phyloP scores from a whole-genome alignment of 176 grass and related monocot species.

The Cymbopogon citratus region DNA sequence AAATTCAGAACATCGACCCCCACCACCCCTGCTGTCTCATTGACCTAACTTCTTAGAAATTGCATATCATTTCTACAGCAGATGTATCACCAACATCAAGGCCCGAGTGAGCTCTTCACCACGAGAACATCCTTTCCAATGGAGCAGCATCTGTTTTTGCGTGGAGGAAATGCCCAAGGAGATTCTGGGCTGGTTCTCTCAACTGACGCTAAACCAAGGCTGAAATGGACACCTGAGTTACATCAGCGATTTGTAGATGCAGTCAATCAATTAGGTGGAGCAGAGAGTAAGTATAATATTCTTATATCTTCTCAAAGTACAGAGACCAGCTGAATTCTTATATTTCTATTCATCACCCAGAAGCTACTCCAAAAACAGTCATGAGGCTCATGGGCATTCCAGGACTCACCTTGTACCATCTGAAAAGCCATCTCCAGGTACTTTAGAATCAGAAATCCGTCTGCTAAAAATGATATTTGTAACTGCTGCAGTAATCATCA shows the following conservation, averaged over 20 bases:
- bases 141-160: slow-evolving; percentile 80
- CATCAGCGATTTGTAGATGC: slow-evolving; percentile 95
- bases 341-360: slow-evolving; percentile 54
- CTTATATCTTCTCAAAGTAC: slow-evolving; percentile 8
- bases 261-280: slow-evolving; percentile 95
- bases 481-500: slow-evolving; percentile 19
- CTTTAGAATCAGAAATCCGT: slow-evolving; percentile 25
- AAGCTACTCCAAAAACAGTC: slow-evolving; percentile 96
- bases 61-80: slow-evolving; percentile 19
- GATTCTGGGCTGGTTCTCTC: slow-evolving; percentile 93
- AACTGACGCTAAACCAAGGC: slow-evolving; percentile 90
- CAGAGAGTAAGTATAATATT: slow-evolving; percentile 76
- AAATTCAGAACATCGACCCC: background rate
- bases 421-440: slow-evolving; percentile 98
- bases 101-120: slow-evolving; percentile 61
- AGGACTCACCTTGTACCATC: slow-evolving; percentile 93
- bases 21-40: background rate
- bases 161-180: slow-evolving; percentile 64
- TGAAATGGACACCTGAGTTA: slow-evolving; percentile 99
- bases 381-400: slow-evolving; percentile 98
- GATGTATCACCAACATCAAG: slow-evolving; percentile 93
- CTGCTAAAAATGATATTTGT: slow-evolving; percentile 15
- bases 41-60: slow-evolving; percentile 27
- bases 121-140: slow-evolving; percentile 52
- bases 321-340: slow-evolving; percentile 32